Percentiles rank a stretch among this genome's conserved stretches.
These are phyloP conservation scores for Logfia minima DNA, from an alignment of 129 eudicot genomes.

Conservation along the genomic window DNA sequence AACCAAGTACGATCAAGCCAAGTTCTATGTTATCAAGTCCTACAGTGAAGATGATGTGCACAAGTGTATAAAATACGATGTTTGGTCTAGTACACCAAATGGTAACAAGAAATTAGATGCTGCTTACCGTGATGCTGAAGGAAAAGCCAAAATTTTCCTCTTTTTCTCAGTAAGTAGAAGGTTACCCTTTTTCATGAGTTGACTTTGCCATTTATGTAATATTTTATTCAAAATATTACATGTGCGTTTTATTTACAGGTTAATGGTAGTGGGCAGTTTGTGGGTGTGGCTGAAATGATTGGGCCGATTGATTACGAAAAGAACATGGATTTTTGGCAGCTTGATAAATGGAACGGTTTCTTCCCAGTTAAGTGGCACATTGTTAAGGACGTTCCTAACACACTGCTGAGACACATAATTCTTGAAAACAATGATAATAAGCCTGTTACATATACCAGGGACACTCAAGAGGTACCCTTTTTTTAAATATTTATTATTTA, in stretches of 20 bases:
- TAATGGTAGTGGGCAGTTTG: conserved; percentile 89
- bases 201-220: neutral
- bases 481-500: no score
- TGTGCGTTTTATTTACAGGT: conserved; percentile 41
- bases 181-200: neutral
- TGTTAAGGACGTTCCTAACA: conserved; percentile 79
- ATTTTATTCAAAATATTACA: neutral
- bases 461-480: conserved; percentile 81
- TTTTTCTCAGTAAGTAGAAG: conserved; percentile 69
- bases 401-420: conserved; percentile 62
- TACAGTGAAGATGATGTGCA: conserved; percentile 92
- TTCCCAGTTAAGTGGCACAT: conserved; percentile 96
- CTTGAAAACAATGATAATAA: conserved; percentile 85
- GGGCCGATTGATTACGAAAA: conserved; percentile 79
- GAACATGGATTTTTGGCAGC: conserved; percentile 95
- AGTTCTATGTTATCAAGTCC: conserved; percentile 80
- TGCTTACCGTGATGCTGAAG: conserved; percentile 60
- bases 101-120: conserved; percentile 83
- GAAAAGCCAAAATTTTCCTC: conserved; percentile 57
- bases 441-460: conserved; percentile 84
- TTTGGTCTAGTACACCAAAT: conserved; percentile 96
- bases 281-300: conserved; percentile 89
- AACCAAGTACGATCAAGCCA: conserved; percentile 59
- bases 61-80: conserved; percentile 78
- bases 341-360: conserved; percentile 89